Conservation (phyloP, 352 stramenopile species). For the Phytophthora litchii region DNA sequence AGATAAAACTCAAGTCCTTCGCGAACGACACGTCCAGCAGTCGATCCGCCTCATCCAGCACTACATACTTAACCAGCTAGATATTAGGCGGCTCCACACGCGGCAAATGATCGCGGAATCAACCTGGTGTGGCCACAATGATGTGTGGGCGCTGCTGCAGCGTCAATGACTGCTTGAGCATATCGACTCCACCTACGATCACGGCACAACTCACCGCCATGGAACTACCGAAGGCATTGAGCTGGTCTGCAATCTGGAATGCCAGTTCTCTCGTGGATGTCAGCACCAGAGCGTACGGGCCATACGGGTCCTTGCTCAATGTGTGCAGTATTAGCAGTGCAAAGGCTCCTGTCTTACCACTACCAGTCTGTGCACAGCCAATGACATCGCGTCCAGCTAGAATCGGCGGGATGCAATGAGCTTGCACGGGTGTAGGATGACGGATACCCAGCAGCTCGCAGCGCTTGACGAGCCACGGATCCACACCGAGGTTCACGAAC, state of each 20-base stretch:
- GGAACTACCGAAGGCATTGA: conserved; percentile 94
- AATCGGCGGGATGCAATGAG: conserved; percentile 91
- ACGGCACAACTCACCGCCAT: conserved; percentile 90
- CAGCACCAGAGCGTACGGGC: conserved; percentile 96
- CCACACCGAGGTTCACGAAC: conserved; percentile 86
- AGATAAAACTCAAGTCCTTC: conserved; percentile 89
- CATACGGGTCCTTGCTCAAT: conserved; percentile 94
- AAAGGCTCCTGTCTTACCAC: conserved; percentile 98
- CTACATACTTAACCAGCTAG: conserved; percentile 92
- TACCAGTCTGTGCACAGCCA: conserved; percentile 94
- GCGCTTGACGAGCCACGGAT: conserved; percentile 88
- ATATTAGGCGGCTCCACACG: conserved; percentile 91
- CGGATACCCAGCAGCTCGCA: conserved; percentile 85
- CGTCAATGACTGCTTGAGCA: conserved; percentile 92
- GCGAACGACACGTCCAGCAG: conserved; percentile 89
- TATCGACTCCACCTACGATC: conserved; percentile 96
- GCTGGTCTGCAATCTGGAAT: conserved; percentile 98
- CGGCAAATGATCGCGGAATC: conserved; percentile 93
- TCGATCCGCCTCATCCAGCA: conserved; percentile 98
- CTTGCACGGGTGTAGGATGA: conserved; percentile 90
- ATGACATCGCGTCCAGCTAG: conserved; percentile 92
- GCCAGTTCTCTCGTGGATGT: conserved; percentile 97
- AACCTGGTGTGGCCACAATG: conserved; percentile 97
- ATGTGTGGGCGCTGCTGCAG: conserved; percentile 95
- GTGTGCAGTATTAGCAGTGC: conserved; percentile 97